Percentiles rank a stretch among this genome's conserved stretches.
These are phyloP conservation scores for Arthroderma uncinatum DNA, from an alignment of 2,329 filamentous ascomycete genomes.

Conservation along the genomic window DNA sequence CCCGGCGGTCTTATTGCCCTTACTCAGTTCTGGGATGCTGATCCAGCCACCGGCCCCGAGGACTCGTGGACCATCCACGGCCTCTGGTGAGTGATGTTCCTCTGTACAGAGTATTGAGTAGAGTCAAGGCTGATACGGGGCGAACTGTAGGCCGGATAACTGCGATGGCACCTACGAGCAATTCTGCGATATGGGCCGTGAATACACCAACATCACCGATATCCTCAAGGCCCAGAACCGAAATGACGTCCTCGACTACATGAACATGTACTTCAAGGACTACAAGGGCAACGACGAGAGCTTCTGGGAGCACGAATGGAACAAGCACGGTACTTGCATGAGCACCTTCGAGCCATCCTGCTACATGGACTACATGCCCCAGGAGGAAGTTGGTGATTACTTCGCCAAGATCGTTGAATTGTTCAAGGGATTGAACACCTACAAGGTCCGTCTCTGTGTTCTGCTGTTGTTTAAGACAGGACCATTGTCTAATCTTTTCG, in stretches of 20 bases:
- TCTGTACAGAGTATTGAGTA: not conserved
- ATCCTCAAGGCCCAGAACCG: conserved; percentile 43
- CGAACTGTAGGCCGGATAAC: conserved; percentile 33
- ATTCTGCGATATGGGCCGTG: conserved; percentile 44
- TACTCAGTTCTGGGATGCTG: conserved; percentile 52
- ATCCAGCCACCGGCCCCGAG: conserved; percentile 43
- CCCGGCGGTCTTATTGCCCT: conserved; percentile 47
- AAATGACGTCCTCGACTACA: conserved; percentile 43
- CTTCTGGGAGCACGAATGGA: conserved; percentile 62
- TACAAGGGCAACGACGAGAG: conserved; percentile 43
- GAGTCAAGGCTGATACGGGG: not conserved
- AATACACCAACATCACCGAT: conserved; percentile 46
- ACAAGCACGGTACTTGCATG: conserved; percentile 62
- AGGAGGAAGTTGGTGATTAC: conserved; percentile 49
- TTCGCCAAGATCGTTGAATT: conserved; percentile 45
- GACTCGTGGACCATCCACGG: conserved; percentile 51
- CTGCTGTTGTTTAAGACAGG: not conserved
- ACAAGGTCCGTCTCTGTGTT: conserved; percentile 30
- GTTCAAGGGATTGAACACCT: conserved; percentile 46
- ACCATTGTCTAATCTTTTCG: not conserved
- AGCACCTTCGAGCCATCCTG: conserved; percentile 55
- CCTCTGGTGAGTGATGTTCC: conserved; percentile 35
- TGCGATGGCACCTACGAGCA: conserved; percentile 49
- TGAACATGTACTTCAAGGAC: conserved; percentile 52
- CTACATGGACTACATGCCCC: conserved; percentile 46